Evolutionary conservation across 1,284 basidiomycete species (phyloP), one percentile per base, ranked within the genome.

Genomic region (Abortiporus biennis): DNA sequence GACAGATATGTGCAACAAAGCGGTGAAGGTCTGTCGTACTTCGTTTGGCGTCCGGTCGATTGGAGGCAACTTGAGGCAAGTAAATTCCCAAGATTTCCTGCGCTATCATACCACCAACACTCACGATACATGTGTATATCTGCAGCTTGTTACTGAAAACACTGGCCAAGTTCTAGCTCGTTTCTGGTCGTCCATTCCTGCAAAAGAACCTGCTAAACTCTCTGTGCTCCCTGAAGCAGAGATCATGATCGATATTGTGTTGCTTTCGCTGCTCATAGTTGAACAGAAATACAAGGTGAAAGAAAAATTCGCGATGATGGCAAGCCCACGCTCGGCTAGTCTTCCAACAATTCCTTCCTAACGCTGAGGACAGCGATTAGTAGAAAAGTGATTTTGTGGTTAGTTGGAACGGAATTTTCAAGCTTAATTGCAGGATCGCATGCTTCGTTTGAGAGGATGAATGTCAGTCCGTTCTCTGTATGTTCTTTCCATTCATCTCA

Each of bases 201-300:
- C 38, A 3, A 12, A 35, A 5, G 37, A 45, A 34, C 35, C 39
- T 13, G 42, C 47, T 12, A 19, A 38, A 23, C 42, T 47, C 6
- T 42, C 43, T 15, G 31, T 49, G 5, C 36, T 43, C 11, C 32
- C 40, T 11, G 47, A 49, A 29, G 44, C 30, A 15, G 43, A 49
- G 17, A 19, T 15, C 3, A 44, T 50, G 12, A 33, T 34, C 15
- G 40, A 42, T 32, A 29, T 27, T 11, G 45, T 47, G n/a, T 17
- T 48, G 16, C 41, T 41, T 6, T 50, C 46, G 13, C 23, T 47
- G 11, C 27, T 49, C 5, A 24, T 49, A 19, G 47, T 47, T 5
- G 47, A 49, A 36, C 43, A 51, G 32, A 38, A 44, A 31, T 42
- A 44, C 23, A 31, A 36, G 23, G 44, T 44, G 35, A 41, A 42